Percentiles rank a stretch among this genome's conserved stretches.
Evolutionary conservation across 345 rosid species (phyloP).

Genomic region (Streptanthus diversifolius): DNA sequence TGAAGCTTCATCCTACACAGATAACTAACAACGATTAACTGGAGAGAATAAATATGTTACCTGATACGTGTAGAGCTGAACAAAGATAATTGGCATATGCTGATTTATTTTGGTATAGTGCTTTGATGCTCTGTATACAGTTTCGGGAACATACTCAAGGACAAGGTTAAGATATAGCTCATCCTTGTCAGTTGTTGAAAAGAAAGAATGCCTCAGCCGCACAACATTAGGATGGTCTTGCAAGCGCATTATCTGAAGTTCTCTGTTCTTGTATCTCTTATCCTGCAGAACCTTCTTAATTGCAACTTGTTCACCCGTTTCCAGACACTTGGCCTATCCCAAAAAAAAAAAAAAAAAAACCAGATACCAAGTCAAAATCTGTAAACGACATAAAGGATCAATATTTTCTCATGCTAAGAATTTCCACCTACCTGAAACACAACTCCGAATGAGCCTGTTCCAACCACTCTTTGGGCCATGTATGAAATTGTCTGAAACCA

Average conservation of each 20-base stretch:
- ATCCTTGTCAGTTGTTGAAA: constrained; percentile 84
- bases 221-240: constrained; percentile 86
- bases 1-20: not conserved
- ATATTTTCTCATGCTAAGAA: not conserved
- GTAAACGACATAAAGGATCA: not conserved
- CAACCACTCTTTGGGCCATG: constrained; percentile 92
- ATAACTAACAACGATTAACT: not conserved
- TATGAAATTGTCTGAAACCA: constrained; percentile 75
- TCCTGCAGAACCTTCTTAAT: constrained; percentile 98
- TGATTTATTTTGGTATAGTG: constrained; percentile 80
- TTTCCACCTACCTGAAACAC: constrained; percentile 67
- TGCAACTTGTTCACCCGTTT: constrained; percentile 94
- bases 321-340: constrained; percentile 88
- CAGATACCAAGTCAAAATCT: constrained; percentile 1
- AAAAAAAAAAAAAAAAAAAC: not conserved
- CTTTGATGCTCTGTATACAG: constrained; percentile 80
- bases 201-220: constrained; percentile 83
- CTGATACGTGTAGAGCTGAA: constrained; percentile 87
- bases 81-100: constrained; percentile 73
- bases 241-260: constrained; percentile 90
- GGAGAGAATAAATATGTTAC: constrained; percentile 39
- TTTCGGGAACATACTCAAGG: constrained; percentile 84
- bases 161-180: constrained; percentile 95
- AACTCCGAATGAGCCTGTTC: constrained; percentile 95
- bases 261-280: constrained; percentile 96